A percentile compares a stretch with the other conserved stretches of the same genome.
These are phyloP conservation scores for Metarhizium rileyi DNA, from an alignment of 2,329 filamentous ascomycete genomes.

Conservation along the genomic window DNA sequence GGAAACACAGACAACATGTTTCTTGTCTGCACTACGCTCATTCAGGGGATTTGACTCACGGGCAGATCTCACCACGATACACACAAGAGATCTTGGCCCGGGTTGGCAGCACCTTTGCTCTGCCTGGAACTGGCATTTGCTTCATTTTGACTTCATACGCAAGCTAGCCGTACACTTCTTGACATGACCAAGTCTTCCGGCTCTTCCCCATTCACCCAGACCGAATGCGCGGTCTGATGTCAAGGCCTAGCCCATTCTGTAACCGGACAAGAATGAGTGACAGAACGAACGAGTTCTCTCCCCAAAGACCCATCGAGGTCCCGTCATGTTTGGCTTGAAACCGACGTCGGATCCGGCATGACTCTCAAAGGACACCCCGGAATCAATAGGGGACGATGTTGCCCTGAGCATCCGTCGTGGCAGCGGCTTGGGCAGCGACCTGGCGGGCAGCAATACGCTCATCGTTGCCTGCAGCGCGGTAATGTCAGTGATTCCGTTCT, in stretches of 20 bases:
- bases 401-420: constrained; percentile 38
- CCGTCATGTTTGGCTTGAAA: too few relatives aligned
- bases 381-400: constrained; percentile 36
- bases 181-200: too few relatives aligned
- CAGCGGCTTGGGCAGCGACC: constrained; percentile 22
- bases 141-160: too few relatives aligned
- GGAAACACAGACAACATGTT: too few relatives aligned
- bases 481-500: background rate
- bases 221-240: background rate
- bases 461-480: background rate
- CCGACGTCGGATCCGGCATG: too few relatives aligned
- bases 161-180: too few relatives aligned
- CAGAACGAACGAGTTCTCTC: too few relatives aligned
- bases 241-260: background rate
- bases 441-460: background rate
- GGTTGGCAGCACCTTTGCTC: background rate
- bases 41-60: too few relatives aligned
- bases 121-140: background rate
- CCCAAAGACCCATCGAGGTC: background rate
- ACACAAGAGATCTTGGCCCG: too few relatives aligned
- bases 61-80: too few relatives aligned
- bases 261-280: background rate
- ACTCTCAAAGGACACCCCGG: too few relatives aligned
- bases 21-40: too few relatives aligned
- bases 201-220: background rate